Evolutionary conservation across 2,329 filamentous ascomycete genomes (phyloP).

Genomic region (Ceratocystis colombiana): DNA sequence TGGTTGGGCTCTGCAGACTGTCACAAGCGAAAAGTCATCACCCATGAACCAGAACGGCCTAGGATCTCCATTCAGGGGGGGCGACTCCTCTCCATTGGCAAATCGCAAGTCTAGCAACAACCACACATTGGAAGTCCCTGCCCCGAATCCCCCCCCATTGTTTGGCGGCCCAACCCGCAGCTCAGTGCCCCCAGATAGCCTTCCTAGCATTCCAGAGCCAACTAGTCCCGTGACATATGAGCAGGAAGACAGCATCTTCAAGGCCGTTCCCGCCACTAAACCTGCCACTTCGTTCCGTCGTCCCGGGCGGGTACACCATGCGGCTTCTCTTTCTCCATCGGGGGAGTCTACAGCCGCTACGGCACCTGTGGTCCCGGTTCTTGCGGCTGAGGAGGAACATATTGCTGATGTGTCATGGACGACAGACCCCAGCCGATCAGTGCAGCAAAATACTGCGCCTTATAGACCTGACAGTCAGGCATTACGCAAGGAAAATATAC

Average conservation of each 20-base stretch:
- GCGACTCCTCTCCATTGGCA: background rate
- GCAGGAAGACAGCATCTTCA: conserved; percentile 21
- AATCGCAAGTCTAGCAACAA: conserved; percentile 12
- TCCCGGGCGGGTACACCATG: conserved; percentile 23
- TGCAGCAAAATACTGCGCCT: conserved; percentile 12
- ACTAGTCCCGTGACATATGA: conserved; percentile 22
- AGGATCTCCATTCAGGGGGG: conserved; percentile 42
- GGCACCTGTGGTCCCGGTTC: conserved; percentile 16
- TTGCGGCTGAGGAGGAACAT: conserved; percentile 23
- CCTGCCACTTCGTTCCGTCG: conserved; percentile 18
- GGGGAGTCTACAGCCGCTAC: conserved; percentile 13
- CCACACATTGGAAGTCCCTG: conserved; percentile 17
- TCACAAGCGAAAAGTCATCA: conserved; percentile 50
- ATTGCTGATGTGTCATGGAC: conserved; percentile 25
- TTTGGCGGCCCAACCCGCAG: conserved; percentile 5
- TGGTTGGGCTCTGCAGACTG: conserved; percentile 46
- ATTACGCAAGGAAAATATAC: conserved; percentile 15
- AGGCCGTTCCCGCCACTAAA: conserved; percentile 1
- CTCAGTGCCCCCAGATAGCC: conserved; percentile 1
- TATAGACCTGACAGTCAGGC: background rate
- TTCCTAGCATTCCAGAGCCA: conserved; percentile 12
- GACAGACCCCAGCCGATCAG: conserved; percentile 21
- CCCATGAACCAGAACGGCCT: conserved; percentile 43
- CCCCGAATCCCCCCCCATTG: conserved; percentile 14
- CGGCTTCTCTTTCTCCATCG: conserved; percentile 20